Conservation (phyloP, 805 yeast genomes). For the Metschnikowia santaceciliae region DNA sequence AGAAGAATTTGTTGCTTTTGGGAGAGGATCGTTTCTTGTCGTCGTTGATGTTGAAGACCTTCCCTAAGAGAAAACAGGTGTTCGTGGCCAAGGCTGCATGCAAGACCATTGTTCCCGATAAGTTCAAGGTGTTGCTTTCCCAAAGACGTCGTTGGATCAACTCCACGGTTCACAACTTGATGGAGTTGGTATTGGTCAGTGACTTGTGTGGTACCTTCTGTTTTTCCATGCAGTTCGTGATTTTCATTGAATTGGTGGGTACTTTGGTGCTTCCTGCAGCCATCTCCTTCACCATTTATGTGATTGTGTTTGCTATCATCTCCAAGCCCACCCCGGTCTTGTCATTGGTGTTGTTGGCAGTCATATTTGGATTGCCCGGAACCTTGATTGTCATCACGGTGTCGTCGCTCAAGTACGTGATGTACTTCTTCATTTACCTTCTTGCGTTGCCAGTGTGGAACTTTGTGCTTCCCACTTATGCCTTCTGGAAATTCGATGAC, state of each 20-base stretch:
- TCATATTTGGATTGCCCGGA: constrained; percentile 86
- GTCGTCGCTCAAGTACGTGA: constrained; percentile 62
- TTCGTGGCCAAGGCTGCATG: constrained; percentile 90
- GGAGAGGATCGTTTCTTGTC: constrained; percentile 90
- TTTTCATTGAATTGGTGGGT: constrained; percentile 78
- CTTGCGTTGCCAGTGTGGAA: constrained; percentile 92
- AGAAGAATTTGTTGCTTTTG: constrained; percentile 74
- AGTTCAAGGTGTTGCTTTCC: constrained; percentile 72
- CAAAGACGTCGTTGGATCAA: constrained; percentile 97
- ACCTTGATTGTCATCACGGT: constrained; percentile 76
- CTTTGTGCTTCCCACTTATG: constrained; percentile 77
- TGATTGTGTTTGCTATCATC: constrained; percentile 65
- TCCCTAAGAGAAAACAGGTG: constrained; percentile 83
- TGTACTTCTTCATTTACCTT: constrained; percentile 78
- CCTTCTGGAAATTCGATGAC: constrained; percentile 94
- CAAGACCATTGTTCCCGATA: constrained; percentile 85
- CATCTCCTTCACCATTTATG: constrained; percentile 75
- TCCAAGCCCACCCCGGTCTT: constrained; percentile 72
- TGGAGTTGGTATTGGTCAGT: constrained; percentile 79
- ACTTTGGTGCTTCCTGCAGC: constrained; percentile 89
- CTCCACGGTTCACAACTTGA: constrained; percentile 87
- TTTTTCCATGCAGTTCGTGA: constrained; percentile 91
- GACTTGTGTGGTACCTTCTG: constrained; percentile 94
- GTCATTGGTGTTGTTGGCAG: constrained; percentile 69
- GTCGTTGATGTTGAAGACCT: constrained; percentile 80